Evolutionary conservation across 495 filamentous ascomycete genomes (phyloP).

Genomic region (Hyaloscypha finlandica): DNA sequence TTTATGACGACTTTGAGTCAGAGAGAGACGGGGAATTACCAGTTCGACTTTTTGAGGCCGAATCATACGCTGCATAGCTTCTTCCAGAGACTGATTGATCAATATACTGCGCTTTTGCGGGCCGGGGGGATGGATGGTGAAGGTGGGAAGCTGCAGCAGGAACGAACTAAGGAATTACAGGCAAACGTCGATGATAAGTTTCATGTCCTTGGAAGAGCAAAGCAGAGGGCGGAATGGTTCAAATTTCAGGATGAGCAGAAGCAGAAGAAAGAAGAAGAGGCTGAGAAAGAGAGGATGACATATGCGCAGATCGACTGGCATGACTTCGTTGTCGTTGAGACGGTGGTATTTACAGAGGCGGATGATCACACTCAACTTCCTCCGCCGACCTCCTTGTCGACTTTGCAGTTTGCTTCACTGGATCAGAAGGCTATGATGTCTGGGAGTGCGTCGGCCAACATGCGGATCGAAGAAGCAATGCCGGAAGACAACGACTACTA

Average conservation of each 20-base stretch:
- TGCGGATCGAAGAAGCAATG: constrained; percentile 95
- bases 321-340: constrained; percentile 95
- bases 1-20: constrained; percentile 89
- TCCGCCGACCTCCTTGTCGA: constrained; percentile 82
- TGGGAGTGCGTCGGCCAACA: constrained; percentile 61
- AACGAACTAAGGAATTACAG: constrained; percentile 72
- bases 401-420: constrained; percentile 89
- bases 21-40: constrained; percentile 85
- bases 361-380: constrained; percentile 88
- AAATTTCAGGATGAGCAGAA: constrained; percentile 85
- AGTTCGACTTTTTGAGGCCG: constrained; percentile 95
- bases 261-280: constrained; percentile 83
- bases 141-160: constrained; percentile 64
- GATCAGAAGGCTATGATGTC: constrained; percentile 93
- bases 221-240: constrained; percentile 82
- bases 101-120: constrained; percentile 83
- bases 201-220: constrained; percentile 76
- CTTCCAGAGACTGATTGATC: constrained; percentile 88
- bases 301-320: constrained; percentile 98
- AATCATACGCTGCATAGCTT: constrained; percentile 95
- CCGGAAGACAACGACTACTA: constrained; percentile 72
- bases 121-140: constrained; percentile 69
- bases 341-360: constrained; percentile 86
- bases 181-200: constrained; percentile 78
- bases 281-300: constrained; percentile 78